Evolutionary conservation across 176 grass and related monocot genomes (phyloP).

Genomic region (Carex littledalei): DNA sequence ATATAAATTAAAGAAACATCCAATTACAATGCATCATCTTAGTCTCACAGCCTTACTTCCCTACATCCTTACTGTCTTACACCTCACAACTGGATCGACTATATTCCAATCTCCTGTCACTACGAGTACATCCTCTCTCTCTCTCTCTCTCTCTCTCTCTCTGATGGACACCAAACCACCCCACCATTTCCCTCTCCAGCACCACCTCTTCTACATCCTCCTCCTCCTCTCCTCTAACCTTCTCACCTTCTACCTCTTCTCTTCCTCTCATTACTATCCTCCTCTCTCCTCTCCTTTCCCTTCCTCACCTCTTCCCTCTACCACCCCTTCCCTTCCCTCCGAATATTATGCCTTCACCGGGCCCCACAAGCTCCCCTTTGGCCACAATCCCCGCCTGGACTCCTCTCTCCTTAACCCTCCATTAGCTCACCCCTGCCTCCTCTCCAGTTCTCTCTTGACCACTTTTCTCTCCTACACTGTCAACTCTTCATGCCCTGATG

Average conservation of each 20-base stretch:
- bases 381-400: constrained; percentile 33
- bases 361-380: constrained; percentile 35
- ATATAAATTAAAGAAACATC: too few relatives aligned
- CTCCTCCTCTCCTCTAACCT: constrained; percentile 19
- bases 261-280: neutral
- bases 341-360: constrained; percentile 38
- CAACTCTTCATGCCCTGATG: constrained; percentile 46
- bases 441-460: constrained; percentile 26
- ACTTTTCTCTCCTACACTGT: constrained; percentile 34
- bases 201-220: constrained; percentile 16
- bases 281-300: neutral
- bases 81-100: too few relatives aligned
- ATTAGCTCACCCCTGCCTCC: constrained; percentile 28
- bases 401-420: constrained; percentile 27
- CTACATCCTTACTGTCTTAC: too few relatives aligned
- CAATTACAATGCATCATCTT: too few relatives aligned
- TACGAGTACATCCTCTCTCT: accelerated
- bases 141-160: neutral
- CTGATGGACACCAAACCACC: neutral
- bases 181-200: neutral
- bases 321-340: neutral
- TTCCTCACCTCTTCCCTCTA: neutral
- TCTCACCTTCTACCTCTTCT: constrained; percentile 24
- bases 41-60: too few relatives aligned
- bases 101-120: too few relatives aligned